Conservation (phyloP, 2,329 filamentous ascomycete species). For the Phialophora chinensis region DNA sequence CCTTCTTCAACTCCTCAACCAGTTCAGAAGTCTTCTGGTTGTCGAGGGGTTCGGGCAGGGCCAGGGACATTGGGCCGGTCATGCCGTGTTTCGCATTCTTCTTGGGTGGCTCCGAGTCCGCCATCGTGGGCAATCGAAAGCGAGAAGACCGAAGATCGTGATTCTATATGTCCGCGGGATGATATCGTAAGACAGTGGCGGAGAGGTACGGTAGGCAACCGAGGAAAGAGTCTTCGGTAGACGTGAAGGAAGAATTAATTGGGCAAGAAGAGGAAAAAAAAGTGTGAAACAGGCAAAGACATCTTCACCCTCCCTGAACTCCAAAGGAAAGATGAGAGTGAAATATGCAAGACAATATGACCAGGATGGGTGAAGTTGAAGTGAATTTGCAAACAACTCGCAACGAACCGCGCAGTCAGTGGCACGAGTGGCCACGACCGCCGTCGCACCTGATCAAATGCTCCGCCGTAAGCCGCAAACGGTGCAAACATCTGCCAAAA, state of each 20-base stretch:
- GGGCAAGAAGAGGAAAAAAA: conserved; percentile 22
- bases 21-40: conserved; percentile 77
- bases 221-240: neutral
- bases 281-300: conserved; percentile 28
- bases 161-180: neutral
- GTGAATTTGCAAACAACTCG: conserved; percentile 17
- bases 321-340: conserved; percentile 34
- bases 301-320: conserved; percentile 36
- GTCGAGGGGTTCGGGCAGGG: conserved; percentile 77
- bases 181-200: neutral
- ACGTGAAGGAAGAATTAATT: conserved; percentile 21
- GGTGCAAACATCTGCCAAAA: neutral
- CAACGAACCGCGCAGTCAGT: neutral
- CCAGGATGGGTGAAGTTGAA: conserved; percentile 18
- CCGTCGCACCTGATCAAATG: neutral
- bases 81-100: conserved; percentile 67
- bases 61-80: conserved; percentile 80
- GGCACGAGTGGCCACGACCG: neutral
- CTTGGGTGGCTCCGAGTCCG: conserved; percentile 37
- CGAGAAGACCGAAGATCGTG: neutral
- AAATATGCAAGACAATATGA: conserved; percentile 29
- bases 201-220: neutral
- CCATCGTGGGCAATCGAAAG: conserved; percentile 20
- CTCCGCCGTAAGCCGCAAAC: neutral
- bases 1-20: conserved; percentile 79